Base-by-base conservation (phyloP, 148 eudicot genomes). In the Arctostaphylos glauca region DNA sequence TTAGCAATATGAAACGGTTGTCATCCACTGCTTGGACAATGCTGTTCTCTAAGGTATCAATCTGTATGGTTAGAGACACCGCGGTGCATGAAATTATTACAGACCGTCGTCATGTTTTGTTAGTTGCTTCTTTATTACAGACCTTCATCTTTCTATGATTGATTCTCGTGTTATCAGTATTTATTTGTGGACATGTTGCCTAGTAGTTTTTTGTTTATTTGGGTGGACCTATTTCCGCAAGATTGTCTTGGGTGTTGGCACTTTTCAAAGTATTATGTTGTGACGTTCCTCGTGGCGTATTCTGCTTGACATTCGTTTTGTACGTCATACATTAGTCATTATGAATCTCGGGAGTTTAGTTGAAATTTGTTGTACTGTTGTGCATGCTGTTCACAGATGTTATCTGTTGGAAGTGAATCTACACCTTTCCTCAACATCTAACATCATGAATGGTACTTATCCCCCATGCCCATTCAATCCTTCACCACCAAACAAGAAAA, bases 1-100 rank as follows among this genome's bases (percentile, higher is more conserved):
- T 90, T 68, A 84, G 85, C 79, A 83, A 83, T 81, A 90, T 92
- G 92, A 96, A 96, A 85, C 92, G 99, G 83, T 75, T 96, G 80
- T 93, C 99, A 19, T 87, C 90, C 79, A 87, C 90, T 59, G 96
- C 99, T 78, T 96, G 99, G 99, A 86, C 91, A 38, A 76, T 86
- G 77, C 80, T 96, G 77, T 83, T 74, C 74, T 96, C 96, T 66
- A 91, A 96, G 99, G 99, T 96, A 88, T 41, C 52, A 14, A 55
- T 78, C 44, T 46, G 41, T 74, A 23, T 16, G 58, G 44, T 68
- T 55, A 15, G 56, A 52, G 52, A 79, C 16, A 67, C 50, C 9
- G 4, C 6, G 43, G 73, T 56, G 64, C 10, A 52, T 41, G 74
- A 62, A 79, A 41, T 78, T 83, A 19, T 48, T 13, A 21, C 71